Base-by-base conservation (phyloP, 495 filamentous ascomycete species). In the Letharia columbiana region DNA sequence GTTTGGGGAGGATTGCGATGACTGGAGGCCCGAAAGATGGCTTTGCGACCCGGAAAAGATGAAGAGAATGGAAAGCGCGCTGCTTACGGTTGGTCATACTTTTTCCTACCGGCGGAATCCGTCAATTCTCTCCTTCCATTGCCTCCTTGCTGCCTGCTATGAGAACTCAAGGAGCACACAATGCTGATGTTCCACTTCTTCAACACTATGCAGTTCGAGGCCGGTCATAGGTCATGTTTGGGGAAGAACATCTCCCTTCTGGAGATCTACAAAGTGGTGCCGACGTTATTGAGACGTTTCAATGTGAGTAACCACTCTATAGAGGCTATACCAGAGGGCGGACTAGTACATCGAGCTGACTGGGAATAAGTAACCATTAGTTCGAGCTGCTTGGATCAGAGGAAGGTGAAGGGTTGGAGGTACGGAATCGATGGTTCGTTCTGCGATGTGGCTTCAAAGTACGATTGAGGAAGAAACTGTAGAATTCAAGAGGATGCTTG, bases 191-290 rank as follows among this genome's bases (percentile, higher is more conserved):
- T 44, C 3, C 3, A 15, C 13, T 10, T 15, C 6, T 10, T 44
- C 41, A 15, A 44, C 2, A 5, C 13, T 15, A 1, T 44, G 11
- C 41, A 44, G 41, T 44, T 44, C 77, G 87, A 87, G 2, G 83
- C 81, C 3, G 88, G 88, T 4, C 75, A 77, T 6, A 72, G 87
- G 59, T 83, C 82, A 0, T 91, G 88, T 71, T 84, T 89, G 41
- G 88, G 88, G 6, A 83, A 83, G 83, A 91, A 92, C 69, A 90
- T 92, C 62, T 84, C 82, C 60, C 70, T 90, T 73, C 62, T 92
- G 73, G 90, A 93, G 80, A 87, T 91, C 39, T 89, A 90, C 66
- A 93, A 93, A 78, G 71, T 92, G 64, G 84, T 91, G 39, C 89
- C 89, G 60, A 86, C 80, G 58, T 78, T 91, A 68, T 71, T 91